phyloP scores from a whole-genome alignment of 768 basidiomycete species.

The Phanerochaete sordida region DNA sequence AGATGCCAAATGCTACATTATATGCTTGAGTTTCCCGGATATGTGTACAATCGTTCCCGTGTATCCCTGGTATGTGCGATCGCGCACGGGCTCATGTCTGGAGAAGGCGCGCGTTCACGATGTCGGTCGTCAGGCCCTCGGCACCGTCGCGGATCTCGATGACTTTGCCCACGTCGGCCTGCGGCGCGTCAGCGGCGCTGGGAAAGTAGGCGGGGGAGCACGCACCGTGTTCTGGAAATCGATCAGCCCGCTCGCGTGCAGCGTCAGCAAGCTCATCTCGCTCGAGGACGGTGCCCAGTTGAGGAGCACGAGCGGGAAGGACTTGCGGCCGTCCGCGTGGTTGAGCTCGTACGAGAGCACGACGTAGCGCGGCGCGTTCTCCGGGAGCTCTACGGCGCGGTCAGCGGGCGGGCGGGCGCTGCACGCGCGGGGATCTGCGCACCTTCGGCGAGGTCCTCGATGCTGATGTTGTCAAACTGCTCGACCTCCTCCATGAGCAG shows the following conservation, averaged over 20 bases:
- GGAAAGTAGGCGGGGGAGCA: not conserved
- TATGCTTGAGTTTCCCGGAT: not conserved
- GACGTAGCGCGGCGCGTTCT: slow-evolving; percentile 83
- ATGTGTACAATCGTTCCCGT: not conserved
- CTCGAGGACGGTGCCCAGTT: slow-evolving; percentile 84
- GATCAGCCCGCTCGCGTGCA: slow-evolving; percentile 80
- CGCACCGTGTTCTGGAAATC: slow-evolving; percentile 74
- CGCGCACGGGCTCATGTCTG: not conserved
- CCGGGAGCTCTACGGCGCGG: slow-evolving; percentile 67
- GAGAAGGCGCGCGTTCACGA: slow-evolving; percentile 57
- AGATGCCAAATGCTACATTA: not conserved
- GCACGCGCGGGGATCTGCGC: slow-evolving; percentile 3
- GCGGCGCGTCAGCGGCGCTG: not conserved
- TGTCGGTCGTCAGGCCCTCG: slow-evolving; percentile 73
- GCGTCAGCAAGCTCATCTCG: slow-evolving; percentile 67
- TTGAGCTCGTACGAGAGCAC: slow-evolving; percentile 78
- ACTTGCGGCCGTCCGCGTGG: slow-evolving; percentile 79
- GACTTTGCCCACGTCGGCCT: slow-evolving; percentile 78
- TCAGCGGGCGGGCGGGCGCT: slow-evolving; percentile 3
- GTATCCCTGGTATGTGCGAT: not conserved
- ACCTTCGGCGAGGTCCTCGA: slow-evolving; percentile 91
- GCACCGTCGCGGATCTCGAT: slow-evolving; percentile 81
- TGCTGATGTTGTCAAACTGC: slow-evolving; percentile 67
- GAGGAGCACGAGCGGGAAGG: slow-evolving; percentile 80
- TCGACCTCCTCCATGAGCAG: slow-evolving; percentile 84